Base-by-base conservation (phyloP, 495 filamentous ascomycete species). In the Aspergillus nanangensis region DNA sequence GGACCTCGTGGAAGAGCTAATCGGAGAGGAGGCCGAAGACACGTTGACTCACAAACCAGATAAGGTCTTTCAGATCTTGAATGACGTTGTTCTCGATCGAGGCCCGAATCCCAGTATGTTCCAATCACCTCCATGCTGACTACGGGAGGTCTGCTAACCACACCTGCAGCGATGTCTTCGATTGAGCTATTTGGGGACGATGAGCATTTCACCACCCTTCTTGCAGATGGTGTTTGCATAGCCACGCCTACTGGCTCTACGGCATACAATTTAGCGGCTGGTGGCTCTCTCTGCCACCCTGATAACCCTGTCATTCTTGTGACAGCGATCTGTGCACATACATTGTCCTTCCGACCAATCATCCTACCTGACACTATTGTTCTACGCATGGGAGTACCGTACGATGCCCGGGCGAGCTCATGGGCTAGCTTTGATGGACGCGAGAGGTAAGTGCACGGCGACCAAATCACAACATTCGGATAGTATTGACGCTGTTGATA, bases 381-480 rank as follows among this genome's bases (percentile, higher is more conserved):
- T 1, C 72, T 98, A 42, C 81, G 93, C 2, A 72, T 95, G 35
- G 92, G 90, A 9, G 94, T 98, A 22, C 93, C 93, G 0, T 96
- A 95, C 58, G 84, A 95, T 65, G 87, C 90, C 5, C 76, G 93
- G 17, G 87, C 90, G 11, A 84, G 80, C 50, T 90, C 84, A 38
- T 98, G 94, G 94, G 94, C 90, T 29, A 95, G 90, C 62, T 98
- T 98, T 67, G 93, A 98, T 61, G 93, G 93, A 8, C 81, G 89
- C 58, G 88, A 95, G 64, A 81, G 89, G 78, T 79, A 48, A 47
- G 55, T 47, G 19, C 27, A 27, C 23, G 7, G 2, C 14, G 7
- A 24, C 17, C 11, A 9, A n/a, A 4, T 8, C n/a, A 48, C n/a
- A 31, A 17, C 8, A 14, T 38, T 18, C 15, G 33, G 13, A 1